Base-by-base conservation (phyloP, 257 asterid genomes). In the Pogostemon cablin region DNA sequence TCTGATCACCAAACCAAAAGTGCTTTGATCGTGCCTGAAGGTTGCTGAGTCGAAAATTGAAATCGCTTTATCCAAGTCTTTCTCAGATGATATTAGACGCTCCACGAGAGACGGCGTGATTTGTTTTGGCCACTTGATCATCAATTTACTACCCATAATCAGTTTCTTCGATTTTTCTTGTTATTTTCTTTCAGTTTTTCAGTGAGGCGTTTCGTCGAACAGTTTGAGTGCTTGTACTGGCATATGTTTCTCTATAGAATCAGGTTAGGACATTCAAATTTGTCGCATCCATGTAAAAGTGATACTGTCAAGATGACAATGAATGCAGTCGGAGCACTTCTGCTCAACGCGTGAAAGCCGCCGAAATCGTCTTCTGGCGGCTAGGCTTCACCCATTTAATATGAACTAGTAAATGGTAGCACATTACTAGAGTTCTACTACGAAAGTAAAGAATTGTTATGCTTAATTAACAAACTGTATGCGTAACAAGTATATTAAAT, bases 21-120 rank as follows among this genome's bases (percentile, higher is more conserved):
- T 89, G 78, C 60, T 65, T 25, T 55, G 78, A 44, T 88, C 95
- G 39, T 91, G 99, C 58, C 83, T 80, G 78, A 77, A 95, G 1
- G 96, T 91, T 71, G 99, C 99, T 11, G 97, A 72, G 76, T 95
- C 97, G 71, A 91, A 95, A 35, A 91, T 80, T 65, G 93, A 72
- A 61, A 87, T 67, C 3, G 95, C 92, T 82, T 82, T 95, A n/a
- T 83, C 90, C 68, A 91, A 72, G 69, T 95, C 86, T 71, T 84
- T 91, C 77, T 89, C 98, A 8, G 93, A 77, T 56, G 65, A 73
- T 61, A 95, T 83, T 68, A 91, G 84, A 80, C 81, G 89, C 81
- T 79, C 84, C 10, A 95, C 98, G 9, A 91, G 82, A 48, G 93
- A 15, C 48, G 97, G 41, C 3, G 97, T 84, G 58, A 95, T 62